Percentiles rank a stretch among this genome's conserved stretches.
Evolutionary conservation across 768 basidiomycete species (phyloP).

Genomic region (Leccinum rimulosum): DNA sequence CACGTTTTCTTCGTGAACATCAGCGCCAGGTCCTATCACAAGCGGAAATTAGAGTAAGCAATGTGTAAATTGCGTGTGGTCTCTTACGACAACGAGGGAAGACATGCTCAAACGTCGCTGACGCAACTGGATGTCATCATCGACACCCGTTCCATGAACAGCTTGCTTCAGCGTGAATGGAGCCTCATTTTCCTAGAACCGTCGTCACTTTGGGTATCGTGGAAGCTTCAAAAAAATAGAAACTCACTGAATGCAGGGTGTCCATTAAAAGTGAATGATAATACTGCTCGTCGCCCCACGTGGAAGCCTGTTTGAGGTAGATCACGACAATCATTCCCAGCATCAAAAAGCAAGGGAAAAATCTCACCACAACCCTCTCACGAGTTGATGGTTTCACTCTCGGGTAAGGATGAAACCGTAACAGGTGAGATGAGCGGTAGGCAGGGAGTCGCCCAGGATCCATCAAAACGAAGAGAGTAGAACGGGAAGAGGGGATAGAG

Average conservation of each 20-base stretch:
- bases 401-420: slow-evolving; percentile 31
- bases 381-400: slow-evolving; percentile 19
- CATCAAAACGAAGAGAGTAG: slow-evolving; percentile 10
- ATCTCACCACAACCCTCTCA: slow-evolving; percentile 27
- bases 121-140: neutral
- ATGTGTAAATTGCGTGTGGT: neutral
- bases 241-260: neutral
- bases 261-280: neutral
- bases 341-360: slow-evolving; percentile 1
- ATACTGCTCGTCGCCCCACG: neutral
- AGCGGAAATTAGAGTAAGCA: slow-evolving; percentile 2
- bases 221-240: neutral
- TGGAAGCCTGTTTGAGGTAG: slow-evolving; percentile 10
- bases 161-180: slow-evolving; percentile 2
- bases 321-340: slow-evolving; percentile 10
- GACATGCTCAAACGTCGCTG: slow-evolving; percentile 17
- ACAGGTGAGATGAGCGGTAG: slow-evolving; percentile 30
- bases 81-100: slow-evolving; percentile 26
- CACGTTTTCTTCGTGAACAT: slow-evolving; percentile 6
- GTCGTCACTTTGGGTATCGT: neutral
- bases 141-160: slow-evolving; percentile 1
- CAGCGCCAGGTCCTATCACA: slow-evolving; percentile 25
- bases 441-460: slow-evolving; percentile 17
- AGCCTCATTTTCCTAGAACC: slow-evolving; percentile 10
- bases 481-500: neutral